phyloP scores from a whole-genome alignment of 2,329 filamentous ascomycete genomes.

The Metarhizium rileyi region DNA sequence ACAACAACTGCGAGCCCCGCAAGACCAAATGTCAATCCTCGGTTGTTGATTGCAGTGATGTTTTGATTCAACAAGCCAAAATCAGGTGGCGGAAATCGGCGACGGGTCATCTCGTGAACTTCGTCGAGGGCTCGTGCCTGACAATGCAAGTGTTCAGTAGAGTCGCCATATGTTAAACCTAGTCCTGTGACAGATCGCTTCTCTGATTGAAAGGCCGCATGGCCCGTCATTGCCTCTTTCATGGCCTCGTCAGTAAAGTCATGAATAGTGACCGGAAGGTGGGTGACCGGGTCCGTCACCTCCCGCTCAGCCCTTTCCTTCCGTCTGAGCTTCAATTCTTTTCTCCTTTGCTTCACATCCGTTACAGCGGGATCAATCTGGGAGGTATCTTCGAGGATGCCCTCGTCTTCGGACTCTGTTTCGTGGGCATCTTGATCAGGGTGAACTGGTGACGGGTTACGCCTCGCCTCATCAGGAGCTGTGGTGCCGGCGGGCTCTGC shows the following conservation, averaged over 20 bases:
- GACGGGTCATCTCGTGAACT: constrained; percentile 31
- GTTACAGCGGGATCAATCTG: constrained; percentile 24
- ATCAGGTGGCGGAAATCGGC: constrained; percentile 38
- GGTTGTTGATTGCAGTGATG: constrained; percentile 21
- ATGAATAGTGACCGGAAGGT: constrained; percentile 57
- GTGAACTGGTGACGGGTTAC: background rate
- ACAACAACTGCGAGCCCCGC: constrained; percentile 24
- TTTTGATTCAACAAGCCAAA: constrained; percentile 31
- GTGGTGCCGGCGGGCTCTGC: background rate
- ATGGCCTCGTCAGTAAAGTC: constrained; percentile 58
- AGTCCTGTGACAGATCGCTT: constrained; percentile 28
- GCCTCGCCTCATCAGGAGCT: background rate
- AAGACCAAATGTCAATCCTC: constrained; percentile 26
- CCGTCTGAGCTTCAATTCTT: constrained; percentile 35
- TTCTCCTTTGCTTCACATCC: constrained; percentile 37
- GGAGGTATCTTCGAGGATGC: constrained; percentile 23
- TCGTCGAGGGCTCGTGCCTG: constrained; percentile 27
- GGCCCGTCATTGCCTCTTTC: constrained; percentile 20
- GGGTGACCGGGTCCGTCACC: constrained; percentile 65
- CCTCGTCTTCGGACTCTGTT: constrained; percentile 9
- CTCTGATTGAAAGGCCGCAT: constrained; percentile 24
- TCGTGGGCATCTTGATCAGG: constrained; percentile 5
- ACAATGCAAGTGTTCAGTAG: constrained; percentile 24
- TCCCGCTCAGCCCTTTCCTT: constrained; percentile 41
- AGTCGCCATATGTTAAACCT: constrained; percentile 28